phyloP scores from a whole-genome alignment of 768 basidiomycete species.

The Imleria badia region DNA sequence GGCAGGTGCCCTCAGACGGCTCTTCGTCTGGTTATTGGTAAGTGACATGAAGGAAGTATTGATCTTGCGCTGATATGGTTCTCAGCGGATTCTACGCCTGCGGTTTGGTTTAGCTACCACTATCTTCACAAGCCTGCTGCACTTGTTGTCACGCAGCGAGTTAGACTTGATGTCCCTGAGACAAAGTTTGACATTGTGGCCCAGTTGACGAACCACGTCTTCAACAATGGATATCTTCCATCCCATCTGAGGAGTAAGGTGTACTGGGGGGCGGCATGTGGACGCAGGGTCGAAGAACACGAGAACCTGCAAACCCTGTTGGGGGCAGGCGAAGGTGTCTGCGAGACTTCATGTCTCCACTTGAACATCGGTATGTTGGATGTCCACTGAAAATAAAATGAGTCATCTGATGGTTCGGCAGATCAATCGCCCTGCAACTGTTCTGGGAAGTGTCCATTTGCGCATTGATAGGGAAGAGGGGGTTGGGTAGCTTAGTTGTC shows the following conservation, averaged over 20 bases:
- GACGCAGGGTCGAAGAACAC: conserved; percentile 32
- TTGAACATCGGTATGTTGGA: conserved; percentile 18
- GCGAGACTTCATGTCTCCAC: conserved; percentile 18
- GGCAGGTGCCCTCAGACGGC: conserved; percentile 46
- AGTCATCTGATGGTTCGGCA: not conserved
- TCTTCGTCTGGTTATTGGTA: conserved; percentile 47
- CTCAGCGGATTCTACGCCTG: conserved; percentile 40
- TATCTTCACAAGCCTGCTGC: conserved; percentile 35
- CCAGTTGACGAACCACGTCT: conserved; percentile 50
- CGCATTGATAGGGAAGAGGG: conserved; percentile 6
- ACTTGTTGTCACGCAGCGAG: conserved; percentile 41
- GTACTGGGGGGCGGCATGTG: conserved; percentile 42
- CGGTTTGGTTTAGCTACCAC: conserved; percentile 46
- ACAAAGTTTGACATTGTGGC: conserved; percentile 40
- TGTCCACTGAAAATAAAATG: not conserved
- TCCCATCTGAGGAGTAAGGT: conserved; percentile 38
- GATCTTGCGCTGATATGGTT: not conserved
- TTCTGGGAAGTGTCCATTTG: conserved; percentile 6
- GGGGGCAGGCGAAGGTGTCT: conserved; percentile 13
- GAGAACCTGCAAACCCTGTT: conserved; percentile 26
- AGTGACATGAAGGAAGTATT: conserved; percentile 6
- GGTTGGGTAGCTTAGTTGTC: not conserved
- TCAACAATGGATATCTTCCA: conserved; percentile 38
- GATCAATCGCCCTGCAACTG: conserved; percentile 10
- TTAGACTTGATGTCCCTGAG: conserved; percentile 37